phyloP scores from a whole-genome alignment of 163 green algal species.

The Scenedesmus sp. region DNA sequence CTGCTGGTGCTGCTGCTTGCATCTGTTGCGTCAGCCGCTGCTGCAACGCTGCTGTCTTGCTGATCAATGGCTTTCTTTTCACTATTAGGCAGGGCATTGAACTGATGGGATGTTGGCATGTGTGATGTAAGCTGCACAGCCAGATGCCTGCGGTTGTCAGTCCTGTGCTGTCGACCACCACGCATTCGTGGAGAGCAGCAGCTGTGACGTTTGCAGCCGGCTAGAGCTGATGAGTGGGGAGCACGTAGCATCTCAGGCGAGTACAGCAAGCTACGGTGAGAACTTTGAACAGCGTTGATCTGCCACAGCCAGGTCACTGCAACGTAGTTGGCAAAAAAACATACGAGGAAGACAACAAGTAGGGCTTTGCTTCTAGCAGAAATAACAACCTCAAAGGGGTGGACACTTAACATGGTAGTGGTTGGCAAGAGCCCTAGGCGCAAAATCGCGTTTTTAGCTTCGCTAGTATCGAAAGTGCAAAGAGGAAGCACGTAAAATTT shows the following conservation, averaged over 20 bases:
- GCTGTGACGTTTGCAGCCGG: background rate
- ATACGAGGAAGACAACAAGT: background rate
- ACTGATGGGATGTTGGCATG: background rate
- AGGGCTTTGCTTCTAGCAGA: too few relatives aligned
- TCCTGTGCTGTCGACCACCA: background rate
- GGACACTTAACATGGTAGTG: too few relatives aligned
- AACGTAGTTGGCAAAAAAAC: background rate
- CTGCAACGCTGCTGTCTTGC: background rate
- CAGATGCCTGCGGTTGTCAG: background rate
- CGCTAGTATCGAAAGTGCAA: too few relatives aligned
- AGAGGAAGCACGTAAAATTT: too few relatives aligned
- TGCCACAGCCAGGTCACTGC: background rate
- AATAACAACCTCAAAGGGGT: too few relatives aligned
- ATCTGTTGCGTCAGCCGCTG: background rate
- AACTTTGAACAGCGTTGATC: background rate
- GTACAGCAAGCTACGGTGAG: background rate
- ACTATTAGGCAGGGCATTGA: background rate
- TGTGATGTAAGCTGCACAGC: background rate
- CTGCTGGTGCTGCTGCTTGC: conserved; percentile 4
- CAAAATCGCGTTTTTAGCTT: too few relatives aligned
- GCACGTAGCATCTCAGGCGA: background rate
- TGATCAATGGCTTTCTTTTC: background rate
- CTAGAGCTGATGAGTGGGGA: background rate
- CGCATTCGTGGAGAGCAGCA: background rate
- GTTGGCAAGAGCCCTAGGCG: too few relatives aligned